Evolutionary conservation across 2,329 filamentous ascomycete genomes (phyloP), one percentile per base, ranked within the genome.

Genomic region (Rhynchosporium secalis): DNA sequence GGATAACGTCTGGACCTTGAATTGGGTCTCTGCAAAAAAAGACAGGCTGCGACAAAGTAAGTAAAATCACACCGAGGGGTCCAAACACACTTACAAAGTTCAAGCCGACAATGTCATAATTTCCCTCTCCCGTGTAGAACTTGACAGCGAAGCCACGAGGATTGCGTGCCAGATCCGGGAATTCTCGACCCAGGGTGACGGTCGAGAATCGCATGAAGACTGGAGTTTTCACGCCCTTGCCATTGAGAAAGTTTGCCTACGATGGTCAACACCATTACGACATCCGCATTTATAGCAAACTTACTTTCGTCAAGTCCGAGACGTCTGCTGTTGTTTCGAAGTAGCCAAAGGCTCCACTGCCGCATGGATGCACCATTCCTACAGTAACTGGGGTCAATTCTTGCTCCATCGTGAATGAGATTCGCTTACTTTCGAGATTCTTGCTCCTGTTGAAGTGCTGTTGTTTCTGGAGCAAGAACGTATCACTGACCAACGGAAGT

Each of bases 401-500:
- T 20, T 45, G 43, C 43, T 45, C 3, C 15, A 6, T 20, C 20
- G 43, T 20, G 13, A n/a, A 45, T 20, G n/a, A 45, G 40, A 45
- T 26, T 4, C 13, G 13, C 43, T 2, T 45, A 45, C 43, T 45
- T n/a, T 45, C 43, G n/a, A 45, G 43, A 20, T 45, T 45, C 15
- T 45, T 45, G n/a, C 43, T 45, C 43, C 43, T 45, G 43, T 45
- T 45, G 15, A 45, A 45, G 43, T 45, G 43, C 43, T 45, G 43
- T 15, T 45, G 43, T 20, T 45, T 45, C 15, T 45, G 43, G 43
- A 45, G n/a, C 43, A 45, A 20, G 20, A 45, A 45, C 6, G 15
- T 45, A 20, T 45, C 43, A 20, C 43, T 45, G 15, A n/a, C 43
- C 8, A 45, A 45, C 13, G 43, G 43, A 13, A 45, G 43, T n/a